Base-by-base conservation (phyloP, 164 flowering plant genomes). In the Hamamelis virginiana region DNA sequence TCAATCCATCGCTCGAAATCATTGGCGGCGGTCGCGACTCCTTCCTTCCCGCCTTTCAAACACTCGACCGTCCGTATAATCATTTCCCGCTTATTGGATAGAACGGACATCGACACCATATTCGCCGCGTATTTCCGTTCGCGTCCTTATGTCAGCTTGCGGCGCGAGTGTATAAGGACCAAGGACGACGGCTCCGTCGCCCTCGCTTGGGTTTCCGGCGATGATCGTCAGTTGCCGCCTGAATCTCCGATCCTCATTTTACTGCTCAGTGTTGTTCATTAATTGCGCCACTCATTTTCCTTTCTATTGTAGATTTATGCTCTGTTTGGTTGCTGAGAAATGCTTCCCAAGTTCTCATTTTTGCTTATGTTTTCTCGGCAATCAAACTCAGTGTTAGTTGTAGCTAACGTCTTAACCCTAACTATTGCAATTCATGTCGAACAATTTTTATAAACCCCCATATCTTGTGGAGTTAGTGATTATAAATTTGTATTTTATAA, bases 171-270 rank as follows among this genome's bases (percentile, higher is more conserved):
- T 76, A 77, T 95, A 33, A 80, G 96, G 41, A 87, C 83, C 22
- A 65, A 50, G 0, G 98, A 92, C 75, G 82, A 69, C 55, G 98
- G 98, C 46, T 28, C 77, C 57, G 88, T 95, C 22, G 77, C 98
- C 13, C 89, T 95, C 66, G 98, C 92, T 71, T 95, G 98, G 97
- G 85, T 86, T 44, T 68, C 84, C 62, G 97, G 96, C 4, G 98
- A 91, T 60, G 77, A 80, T 11, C 70, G 62, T 15, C 68, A 12
- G 38, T 53, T 95, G 25, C 86, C 91, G 1, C 64, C 75, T 8
- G 85, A 87, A 23, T 73, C 96, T 66, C 98, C 97, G 0, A 43
- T 90, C 14, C 86, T 95, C 59, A 89, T 94, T 80, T 74, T 94
- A n/a, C 83, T 94, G 88, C 97, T 94, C 27, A 12, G 81, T 76